Evolutionary conservation across 495 filamentous ascomycete genomes (phyloP), one percentile per base, ranked within the genome.

Genomic region (Podospora sp.): DNA sequence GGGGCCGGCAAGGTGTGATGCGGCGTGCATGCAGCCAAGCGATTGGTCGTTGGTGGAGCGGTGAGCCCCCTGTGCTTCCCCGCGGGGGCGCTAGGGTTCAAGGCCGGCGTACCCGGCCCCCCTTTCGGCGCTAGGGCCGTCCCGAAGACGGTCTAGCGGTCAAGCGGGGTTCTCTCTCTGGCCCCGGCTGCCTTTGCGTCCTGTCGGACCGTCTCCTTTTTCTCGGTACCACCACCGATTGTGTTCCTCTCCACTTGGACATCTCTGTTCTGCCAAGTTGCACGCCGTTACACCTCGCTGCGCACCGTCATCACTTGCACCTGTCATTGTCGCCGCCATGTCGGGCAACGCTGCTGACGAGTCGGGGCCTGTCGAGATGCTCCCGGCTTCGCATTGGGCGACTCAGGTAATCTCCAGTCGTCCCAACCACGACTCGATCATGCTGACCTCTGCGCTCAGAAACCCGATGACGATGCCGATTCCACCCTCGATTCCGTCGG

Each of bases 401-500:
- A 46, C 40, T 12, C 40, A 46, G 40, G 40, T 46, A 46, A 46
- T 46, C 9, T 46, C 40, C 11, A 14, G 11, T 46, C 14, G n/a
- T n/a, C n/a, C n/a, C 14, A 18, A 46, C 12, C 40, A 4, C 11
- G 2, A 2, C 40, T 14, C 2, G 16, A 2, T 11, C 2, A 12
- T 14, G 9, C 40, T 18, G 2, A 46, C 14, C 14, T 14, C 40
- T 14, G 2, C 11, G 2, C 40, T 14, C 40, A 46, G 40, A 46
- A 4, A 46, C 5, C 40, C 40, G 40, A 46, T 25, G 59, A 62
- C 59, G 59, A 62, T 29, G 36, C 33, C 18, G 59, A 50, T 35
- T 82, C 79, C 8, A 69, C 74, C 0, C 67, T 78, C 20, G 77
- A 72, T 33, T 69, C 73, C 21, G 76, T 71, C 7, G 60, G 57